Percentiles rank a stretch among this genome's conserved stretches.
Evolutionary conservation across 352 stramenopile genomes (phyloP).

Genomic region (Pythium pyrilobum): DNA sequence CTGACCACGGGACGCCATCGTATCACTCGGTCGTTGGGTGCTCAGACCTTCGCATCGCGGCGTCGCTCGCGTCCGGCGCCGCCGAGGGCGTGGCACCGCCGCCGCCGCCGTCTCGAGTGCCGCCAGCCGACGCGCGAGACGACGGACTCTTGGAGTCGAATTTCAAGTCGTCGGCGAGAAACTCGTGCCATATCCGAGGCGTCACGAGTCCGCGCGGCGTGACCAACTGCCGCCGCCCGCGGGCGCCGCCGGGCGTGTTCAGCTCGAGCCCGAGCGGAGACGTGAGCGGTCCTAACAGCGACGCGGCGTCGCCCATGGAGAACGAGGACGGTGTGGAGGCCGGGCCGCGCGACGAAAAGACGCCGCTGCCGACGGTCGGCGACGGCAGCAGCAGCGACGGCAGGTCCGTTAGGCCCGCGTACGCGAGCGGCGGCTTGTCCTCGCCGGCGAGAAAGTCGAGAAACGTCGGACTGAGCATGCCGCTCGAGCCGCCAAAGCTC

Average conservation of each 20-base stretch:
- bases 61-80: no score
- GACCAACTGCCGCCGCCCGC: slow-evolving; percentile 14
- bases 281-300: background rate
- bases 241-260: slow-evolving; percentile 13
- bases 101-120: no score
- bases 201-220: slow-evolving; percentile 24
- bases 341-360: no score
- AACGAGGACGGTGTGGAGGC: background rate
- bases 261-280: slow-evolving; percentile 27
- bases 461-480: slow-evolving; percentile 74
- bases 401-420: slow-evolving; percentile 27
- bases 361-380: slow-evolving; percentile 10
- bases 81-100: no score
- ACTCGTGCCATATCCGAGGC: slow-evolving; percentile 63
- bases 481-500: slow-evolving; percentile 17
- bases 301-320: background rate
- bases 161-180: slow-evolving; percentile 70
- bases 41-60: no score
- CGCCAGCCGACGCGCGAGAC: background rate
- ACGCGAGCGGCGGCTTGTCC: slow-evolving; percentile 43
- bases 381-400: slow-evolving; percentile 38
- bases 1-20: no score
- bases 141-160: slow-evolving; percentile 30
- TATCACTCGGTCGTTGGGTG: no score
- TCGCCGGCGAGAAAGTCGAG: slow-evolving; percentile 68